Conservation (phyloP, 345 rosid genomes). For the Euphorbia lathyris region DNA sequence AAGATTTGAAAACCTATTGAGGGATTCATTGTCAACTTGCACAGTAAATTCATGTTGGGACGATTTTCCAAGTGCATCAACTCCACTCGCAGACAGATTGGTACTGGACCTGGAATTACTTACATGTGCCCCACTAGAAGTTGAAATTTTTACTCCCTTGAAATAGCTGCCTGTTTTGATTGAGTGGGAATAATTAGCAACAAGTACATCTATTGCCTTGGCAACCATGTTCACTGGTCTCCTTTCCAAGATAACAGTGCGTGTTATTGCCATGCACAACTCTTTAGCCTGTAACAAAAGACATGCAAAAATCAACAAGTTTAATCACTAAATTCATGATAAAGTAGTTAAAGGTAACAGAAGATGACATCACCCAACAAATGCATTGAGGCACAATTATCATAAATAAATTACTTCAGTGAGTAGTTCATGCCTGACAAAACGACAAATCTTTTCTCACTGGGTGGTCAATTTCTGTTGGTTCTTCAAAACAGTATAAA, state of each 20-base stretch:
- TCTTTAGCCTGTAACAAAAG: conserved; percentile 73
- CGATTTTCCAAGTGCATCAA: conserved; percentile 34
- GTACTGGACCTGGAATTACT: conserved; percentile 25
- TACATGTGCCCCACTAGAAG: conserved; percentile 34
- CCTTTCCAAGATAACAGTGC: conserved; percentile 75
- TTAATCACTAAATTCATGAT: background rate
- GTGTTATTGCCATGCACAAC: conserved; percentile 68
- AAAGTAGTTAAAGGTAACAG: background rate
- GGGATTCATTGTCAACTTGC: conserved; percentile 32
- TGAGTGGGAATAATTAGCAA: conserved; percentile 63
- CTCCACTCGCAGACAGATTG: conserved; percentile 40
- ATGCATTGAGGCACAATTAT: background rate
- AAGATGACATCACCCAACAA: background rate
- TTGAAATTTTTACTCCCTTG: conserved; percentile 53
- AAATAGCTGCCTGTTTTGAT: conserved; percentile 62
- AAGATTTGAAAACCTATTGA: conserved; percentile 33
- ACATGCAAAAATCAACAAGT: conserved; percentile 13
- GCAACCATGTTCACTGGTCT: conserved; percentile 79
- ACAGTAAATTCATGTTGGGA: conserved; percentile 30
- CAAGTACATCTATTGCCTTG: conserved; percentile 72
- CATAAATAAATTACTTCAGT: background rate
- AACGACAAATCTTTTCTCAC: background rate
- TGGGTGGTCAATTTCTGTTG: background rate
- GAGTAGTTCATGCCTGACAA: background rate
- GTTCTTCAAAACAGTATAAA: background rate